These are phyloP conservation scores for Populus nigra DNA, from an alignment of 345 rosid genomes.

Conservation along the genomic window DNA sequence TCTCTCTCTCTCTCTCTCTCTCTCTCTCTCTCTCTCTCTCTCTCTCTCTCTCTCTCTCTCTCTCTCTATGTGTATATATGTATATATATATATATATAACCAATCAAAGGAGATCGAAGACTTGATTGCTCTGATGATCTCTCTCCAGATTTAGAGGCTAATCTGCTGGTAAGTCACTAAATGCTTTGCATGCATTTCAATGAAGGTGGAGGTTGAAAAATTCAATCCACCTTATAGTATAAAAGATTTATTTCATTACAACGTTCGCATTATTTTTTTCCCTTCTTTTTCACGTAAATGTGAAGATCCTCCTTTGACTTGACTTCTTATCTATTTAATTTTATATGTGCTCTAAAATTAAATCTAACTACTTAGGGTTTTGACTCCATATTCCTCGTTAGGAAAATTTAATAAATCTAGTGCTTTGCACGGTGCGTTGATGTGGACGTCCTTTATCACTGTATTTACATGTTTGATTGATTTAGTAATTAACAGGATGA, in stretches of 20 bases:
- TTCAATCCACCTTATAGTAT: slow-evolving; percentile 15
- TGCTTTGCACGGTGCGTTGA: background rate
- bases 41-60: background rate
- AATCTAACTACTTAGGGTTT: background rate
- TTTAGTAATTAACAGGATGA: background rate
- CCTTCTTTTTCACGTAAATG: background rate
- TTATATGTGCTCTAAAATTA: background rate
- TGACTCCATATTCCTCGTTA: background rate
- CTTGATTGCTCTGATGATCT: background rate
- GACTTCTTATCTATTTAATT: background rate
- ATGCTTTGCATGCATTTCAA: slow-evolving; percentile 31
- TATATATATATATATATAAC: background rate
- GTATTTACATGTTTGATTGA: no score
- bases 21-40: background rate
- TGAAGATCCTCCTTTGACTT: background rate
- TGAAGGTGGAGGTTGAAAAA: slow-evolving; percentile 21
- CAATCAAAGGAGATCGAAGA: background rate
- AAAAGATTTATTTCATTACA: background rate
- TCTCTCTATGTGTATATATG: no score
- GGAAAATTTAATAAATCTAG: background rate
- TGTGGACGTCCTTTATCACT: background rate
- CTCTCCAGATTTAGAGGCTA: slow-evolving; percentile 23
- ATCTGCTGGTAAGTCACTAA: slow-evolving; percentile 23
- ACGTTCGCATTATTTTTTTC: background rate
- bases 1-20: background rate